A percentile compares a stretch with the other conserved stretches of the same genome.
These are phyloP conservation scores for Echinochloa phyllopogon DNA, from an alignment of 176 grass and related monocot genomes.

Conservation along the genomic window DNA sequence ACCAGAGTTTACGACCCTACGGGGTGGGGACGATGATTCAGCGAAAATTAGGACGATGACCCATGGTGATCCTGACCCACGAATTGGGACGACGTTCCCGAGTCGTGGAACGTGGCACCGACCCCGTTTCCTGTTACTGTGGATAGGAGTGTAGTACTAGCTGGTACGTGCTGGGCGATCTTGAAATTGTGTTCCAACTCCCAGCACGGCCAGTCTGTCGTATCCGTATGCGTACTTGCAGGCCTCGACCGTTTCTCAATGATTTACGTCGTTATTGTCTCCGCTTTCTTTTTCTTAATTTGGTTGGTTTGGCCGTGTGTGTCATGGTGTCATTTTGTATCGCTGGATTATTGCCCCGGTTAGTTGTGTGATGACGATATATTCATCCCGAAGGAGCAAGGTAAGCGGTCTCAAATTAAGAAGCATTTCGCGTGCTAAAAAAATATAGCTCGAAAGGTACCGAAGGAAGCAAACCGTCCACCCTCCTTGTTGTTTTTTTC, in stretches of 20 bases:
- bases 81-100: no score
- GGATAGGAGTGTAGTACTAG: not conserved
- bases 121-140: no score
- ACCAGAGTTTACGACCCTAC: no score
- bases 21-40: no score
- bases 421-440: not conserved
- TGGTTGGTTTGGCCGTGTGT: not conserved
- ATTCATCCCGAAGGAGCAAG: not conserved
- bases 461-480: not conserved
- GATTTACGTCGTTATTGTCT: not conserved
- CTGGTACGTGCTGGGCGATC: not conserved
- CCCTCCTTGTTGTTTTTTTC: not conserved
- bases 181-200: not conserved
- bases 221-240: not conserved
- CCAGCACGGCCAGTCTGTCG: not conserved
- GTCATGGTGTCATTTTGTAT: not conserved
- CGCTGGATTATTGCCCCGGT: constrained; percentile 1
- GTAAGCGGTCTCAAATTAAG: not conserved
- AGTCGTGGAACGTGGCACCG: no score
- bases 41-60: no score
- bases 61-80: no score
- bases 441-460: not conserved
- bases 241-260: not conserved
- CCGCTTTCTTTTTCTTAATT: not conserved
- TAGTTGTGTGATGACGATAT: not conserved